phyloP scores from a whole-genome alignment of 805 yeast species.

The Starmera quercuum region DNA sequence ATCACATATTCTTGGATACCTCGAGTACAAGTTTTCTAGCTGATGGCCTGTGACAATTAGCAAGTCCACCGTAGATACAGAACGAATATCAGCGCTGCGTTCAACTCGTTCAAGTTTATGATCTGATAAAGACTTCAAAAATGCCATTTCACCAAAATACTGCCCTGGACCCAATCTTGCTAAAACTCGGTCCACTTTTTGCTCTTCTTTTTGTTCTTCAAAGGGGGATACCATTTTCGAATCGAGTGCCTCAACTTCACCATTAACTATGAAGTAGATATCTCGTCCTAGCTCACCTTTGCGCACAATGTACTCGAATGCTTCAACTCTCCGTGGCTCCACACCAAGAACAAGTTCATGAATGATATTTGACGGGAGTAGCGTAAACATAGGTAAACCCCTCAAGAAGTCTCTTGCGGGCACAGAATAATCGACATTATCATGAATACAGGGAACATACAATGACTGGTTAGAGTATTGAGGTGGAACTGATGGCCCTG shows the following conservation, averaged over 20 bases:
- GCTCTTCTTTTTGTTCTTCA: constrained; percentile 8
- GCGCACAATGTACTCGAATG: constrained; percentile 53
- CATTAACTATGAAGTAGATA: constrained; percentile 57
- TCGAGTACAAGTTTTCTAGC: constrained; percentile 43
- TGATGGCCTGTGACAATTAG: constrained; percentile 51
- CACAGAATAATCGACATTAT: constrained; percentile 44
- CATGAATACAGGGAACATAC: constrained; percentile 19
- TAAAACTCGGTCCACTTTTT: constrained; percentile 31
- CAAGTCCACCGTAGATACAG: constrained; percentile 52
- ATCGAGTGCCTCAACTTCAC: constrained; percentile 63
- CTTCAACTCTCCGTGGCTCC: constrained; percentile 43
- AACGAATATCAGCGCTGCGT: constrained; percentile 58
- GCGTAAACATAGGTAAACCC: constrained; percentile 49
- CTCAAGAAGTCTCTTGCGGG: constrained; percentile 52
- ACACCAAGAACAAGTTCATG: constrained; percentile 60
- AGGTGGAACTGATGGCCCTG: constrained; percentile 35
- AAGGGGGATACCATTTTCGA: constrained; percentile 21
- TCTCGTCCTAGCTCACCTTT: constrained; percentile 58
- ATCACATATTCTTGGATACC: constrained; percentile 51
- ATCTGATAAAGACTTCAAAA: constrained; percentile 38
- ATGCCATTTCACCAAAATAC: constrained; percentile 75
- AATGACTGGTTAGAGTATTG: neutral
- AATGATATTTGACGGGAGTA: constrained; percentile 48
- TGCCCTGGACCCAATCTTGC: constrained; percentile 58
- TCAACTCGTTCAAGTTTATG: constrained; percentile 13